Evolutionary conservation across 768 basidiomycete genomes (phyloP).

Genomic region (Pleurotus salmoneostramineus): DNA sequence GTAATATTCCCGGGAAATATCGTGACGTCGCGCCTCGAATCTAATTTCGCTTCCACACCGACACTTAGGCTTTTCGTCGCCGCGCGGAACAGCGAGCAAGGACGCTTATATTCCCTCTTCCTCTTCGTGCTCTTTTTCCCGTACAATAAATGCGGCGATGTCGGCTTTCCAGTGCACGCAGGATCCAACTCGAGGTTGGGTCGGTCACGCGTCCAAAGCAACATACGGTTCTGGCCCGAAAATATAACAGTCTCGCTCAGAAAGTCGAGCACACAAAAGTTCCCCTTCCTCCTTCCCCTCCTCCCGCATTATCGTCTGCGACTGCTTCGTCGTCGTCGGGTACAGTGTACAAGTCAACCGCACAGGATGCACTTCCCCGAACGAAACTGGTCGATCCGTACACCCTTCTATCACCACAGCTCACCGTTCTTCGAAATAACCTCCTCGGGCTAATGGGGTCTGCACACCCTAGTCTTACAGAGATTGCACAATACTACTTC

Average conservation of each 20-base stretch:
- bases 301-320: conserved; percentile 10
- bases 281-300: conserved; percentile 19
- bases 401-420: conserved; percentile 66
- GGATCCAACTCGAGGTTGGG: conserved; percentile 1
- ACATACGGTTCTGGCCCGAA: conserved; percentile 19
- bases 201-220: conserved; percentile 5
- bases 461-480: conserved; percentile 82
- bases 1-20: conserved; percentile 4
- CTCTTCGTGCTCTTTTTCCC: background rate
- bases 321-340: background rate
- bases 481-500: conserved; percentile 92
- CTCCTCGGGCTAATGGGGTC: conserved; percentile 80
- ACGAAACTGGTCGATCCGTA: conserved; percentile 51
- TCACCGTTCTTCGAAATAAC: conserved; percentile 64
- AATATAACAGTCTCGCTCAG: conserved; percentile 36
- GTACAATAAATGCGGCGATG: conserved; percentile 7
- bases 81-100: conserved; percentile 4
- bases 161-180: conserved; percentile 2
- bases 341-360: background rate
- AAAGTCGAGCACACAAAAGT: conserved; percentile 27
- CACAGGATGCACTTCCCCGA: conserved; percentile 10
- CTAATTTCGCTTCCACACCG: background rate
- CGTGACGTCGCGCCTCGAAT: background rate
- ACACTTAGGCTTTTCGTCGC: background rate
- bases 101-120: background rate